Conservation (phyloP, 176 grass and related monocot genomes). For the Otatea glauca region DNA sequence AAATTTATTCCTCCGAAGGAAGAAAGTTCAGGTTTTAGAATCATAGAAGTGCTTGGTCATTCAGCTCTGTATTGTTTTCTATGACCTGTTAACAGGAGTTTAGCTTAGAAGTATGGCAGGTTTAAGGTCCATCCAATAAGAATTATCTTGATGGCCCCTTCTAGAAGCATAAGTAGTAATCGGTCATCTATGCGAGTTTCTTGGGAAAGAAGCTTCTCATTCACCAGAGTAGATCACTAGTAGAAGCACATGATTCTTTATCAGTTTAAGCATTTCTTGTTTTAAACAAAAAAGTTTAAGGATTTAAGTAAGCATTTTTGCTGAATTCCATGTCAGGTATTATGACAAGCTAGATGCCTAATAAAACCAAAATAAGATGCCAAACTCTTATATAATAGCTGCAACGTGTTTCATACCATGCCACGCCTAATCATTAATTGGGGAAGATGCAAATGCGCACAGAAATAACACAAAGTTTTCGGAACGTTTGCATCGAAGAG, state of each 20-base stretch:
- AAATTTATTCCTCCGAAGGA: not conserved
- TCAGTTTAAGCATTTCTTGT: not conserved
- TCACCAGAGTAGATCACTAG: not conserved
- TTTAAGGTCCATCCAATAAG: constrained; percentile 19
- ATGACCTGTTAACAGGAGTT: not conserved
- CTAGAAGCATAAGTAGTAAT: not conserved
- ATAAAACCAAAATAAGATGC: not conserved
- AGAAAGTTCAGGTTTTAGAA: constrained; percentile 12
- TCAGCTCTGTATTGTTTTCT: not conserved
- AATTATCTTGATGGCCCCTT: constrained; percentile 6
- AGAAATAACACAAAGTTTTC: not conserved
- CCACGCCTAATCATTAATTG: not conserved
- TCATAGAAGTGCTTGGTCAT: constrained; percentile 9
- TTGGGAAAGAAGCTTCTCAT: not conserved
- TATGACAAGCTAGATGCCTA: not conserved
- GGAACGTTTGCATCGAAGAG: not conserved
- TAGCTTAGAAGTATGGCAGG: constrained; percentile 1
- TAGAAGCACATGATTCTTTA: not conserved
- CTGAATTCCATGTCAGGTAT: not conserved
- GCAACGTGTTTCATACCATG: not conserved
- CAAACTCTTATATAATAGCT: not conserved
- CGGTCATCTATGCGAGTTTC: not conserved
- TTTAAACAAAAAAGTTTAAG: too few species aligned
- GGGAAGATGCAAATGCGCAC: not conserved
- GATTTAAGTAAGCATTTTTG: not conserved